Evolutionary conservation across 2,329 filamentous ascomycete species (phyloP).

Genomic region (Teratosphaeria nubilosa): DNA sequence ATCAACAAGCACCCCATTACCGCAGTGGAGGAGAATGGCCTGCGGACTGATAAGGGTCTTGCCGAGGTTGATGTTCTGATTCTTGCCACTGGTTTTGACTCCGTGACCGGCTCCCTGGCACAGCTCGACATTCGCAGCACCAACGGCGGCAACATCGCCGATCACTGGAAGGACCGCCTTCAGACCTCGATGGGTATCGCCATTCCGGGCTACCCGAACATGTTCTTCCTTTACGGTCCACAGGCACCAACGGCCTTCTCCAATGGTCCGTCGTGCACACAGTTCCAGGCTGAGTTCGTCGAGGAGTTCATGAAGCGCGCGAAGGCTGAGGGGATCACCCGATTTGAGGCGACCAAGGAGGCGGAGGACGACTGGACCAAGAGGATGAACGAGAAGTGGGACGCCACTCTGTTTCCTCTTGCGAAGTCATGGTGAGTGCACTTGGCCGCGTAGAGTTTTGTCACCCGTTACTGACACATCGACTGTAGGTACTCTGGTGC

Average conservation of each 20-base stretch:
- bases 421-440: conserved; percentile 1
- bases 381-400: conserved; percentile 19
- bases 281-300: conserved; percentile 37
- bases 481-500: conserved; percentile 26
- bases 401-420: conserved; percentile 19
- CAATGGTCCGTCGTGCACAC: conserved; percentile 36
- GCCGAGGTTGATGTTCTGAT: conserved; percentile 35
- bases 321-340: conserved; percentile 28
- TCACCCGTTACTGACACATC: not conserved
- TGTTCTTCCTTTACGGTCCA: conserved; percentile 35
- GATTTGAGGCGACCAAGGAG: conserved; percentile 31
- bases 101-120: conserved; percentile 25
- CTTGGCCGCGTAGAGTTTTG: not conserved
- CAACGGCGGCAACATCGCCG: conserved; percentile 30
- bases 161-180: conserved; percentile 33
- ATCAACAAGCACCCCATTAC: conserved; percentile 31
- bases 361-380: conserved; percentile 33
- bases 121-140: conserved; percentile 27
- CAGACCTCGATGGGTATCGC: conserved; percentile 32
- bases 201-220: conserved; percentile 25
- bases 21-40: conserved; percentile 29
- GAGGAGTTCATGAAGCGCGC: conserved; percentile 29
- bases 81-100: conserved; percentile 37
- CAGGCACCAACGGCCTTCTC: conserved; percentile 38
- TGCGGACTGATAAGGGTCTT: conserved; percentile 30